These are phyloP conservation scores for Fusarium tjaetaba DNA, from an alignment of 2,329 filamentous ascomycete species.

Conservation along the genomic window DNA sequence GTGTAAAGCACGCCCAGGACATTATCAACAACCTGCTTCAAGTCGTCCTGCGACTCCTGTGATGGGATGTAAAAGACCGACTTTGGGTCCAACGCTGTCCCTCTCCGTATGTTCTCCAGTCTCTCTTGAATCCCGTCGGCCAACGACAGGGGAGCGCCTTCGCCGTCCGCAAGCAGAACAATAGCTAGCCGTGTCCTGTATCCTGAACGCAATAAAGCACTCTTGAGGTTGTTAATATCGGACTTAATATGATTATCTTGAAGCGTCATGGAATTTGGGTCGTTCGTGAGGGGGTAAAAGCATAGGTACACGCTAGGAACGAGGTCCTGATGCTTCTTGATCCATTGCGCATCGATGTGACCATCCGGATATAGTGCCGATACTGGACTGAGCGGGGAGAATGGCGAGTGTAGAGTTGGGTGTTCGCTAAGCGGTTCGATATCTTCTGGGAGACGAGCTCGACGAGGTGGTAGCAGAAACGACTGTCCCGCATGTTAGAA, in stretches of 20 bases:
- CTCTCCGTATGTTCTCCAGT: constrained; percentile 79
- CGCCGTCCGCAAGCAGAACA: constrained; percentile 57
- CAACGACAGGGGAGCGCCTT: constrained; percentile 54
- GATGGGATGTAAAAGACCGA: constrained; percentile 86
- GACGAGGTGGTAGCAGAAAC: constrained; percentile 66
- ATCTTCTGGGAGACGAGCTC: constrained; percentile 63
- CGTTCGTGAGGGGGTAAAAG: constrained; percentile 81
- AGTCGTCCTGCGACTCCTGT: constrained; percentile 74
- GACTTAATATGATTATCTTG: constrained; percentile 88
- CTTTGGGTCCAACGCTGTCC: constrained; percentile 83
- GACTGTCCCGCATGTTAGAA: constrained; percentile 54
- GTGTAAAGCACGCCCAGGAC: constrained; percentile 79
- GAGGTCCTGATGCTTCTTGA: constrained; percentile 86
- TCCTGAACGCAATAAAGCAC: constrained; percentile 71
- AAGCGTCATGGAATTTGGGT: constrained; percentile 78
- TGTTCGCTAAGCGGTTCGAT: constrained; percentile 59
- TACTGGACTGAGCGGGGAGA: constrained; percentile 86
- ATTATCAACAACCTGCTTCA: constrained; percentile 77
- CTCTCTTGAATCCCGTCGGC: constrained; percentile 75
- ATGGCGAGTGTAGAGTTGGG: constrained; percentile 82
- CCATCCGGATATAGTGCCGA: constrained; percentile 91
- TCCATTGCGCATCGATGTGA: constrained; percentile 82
- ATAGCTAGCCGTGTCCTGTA: constrained; percentile 83
- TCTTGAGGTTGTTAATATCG: constrained; percentile 83
- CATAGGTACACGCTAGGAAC: constrained; percentile 83